Conservation (phyloP, 164 flowering plant species). For the Stephania japonica region DNA sequence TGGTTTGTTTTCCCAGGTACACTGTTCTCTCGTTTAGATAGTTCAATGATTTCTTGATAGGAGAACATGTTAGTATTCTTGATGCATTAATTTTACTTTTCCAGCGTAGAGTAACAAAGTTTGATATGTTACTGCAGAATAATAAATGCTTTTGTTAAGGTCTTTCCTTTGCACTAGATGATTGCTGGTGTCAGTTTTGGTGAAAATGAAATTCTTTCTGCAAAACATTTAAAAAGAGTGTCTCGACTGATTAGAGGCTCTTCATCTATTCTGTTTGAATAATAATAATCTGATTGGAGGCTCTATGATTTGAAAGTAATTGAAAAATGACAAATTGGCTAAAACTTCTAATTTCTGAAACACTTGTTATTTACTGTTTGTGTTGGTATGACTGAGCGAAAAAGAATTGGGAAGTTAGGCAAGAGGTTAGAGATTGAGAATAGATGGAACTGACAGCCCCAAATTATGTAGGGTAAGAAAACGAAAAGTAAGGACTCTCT, state of each 20-base stretch:
- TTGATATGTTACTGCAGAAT: background rate
- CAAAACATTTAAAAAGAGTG: too few relatives aligned
- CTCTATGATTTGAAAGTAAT: background rate
- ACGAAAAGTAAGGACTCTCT: background rate
- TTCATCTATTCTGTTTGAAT: background rate
- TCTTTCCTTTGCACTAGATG: background rate
- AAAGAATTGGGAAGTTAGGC: too few relatives aligned
- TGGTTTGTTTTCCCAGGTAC: slow-evolving; percentile 94
- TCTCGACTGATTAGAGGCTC: too few relatives aligned
- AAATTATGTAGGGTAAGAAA: too few relatives aligned
- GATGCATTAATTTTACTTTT: background rate
- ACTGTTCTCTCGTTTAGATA: background rate
- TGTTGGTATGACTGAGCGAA: too few relatives aligned
- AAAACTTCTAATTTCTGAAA: background rate
- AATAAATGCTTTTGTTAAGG: background rate
- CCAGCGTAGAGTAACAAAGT: background rate
- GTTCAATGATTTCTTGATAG: background rate
- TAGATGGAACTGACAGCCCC: too few relatives aligned
- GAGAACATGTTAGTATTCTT: background rate
- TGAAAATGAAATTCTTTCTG: background rate
- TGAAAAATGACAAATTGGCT: too few relatives aligned
- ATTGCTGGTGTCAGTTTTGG: background rate
- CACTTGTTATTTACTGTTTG: too few relatives aligned
- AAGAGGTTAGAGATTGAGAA: too few relatives aligned
- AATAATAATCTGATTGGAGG: background rate